phyloP scores from a whole-genome alignment of 495 filamentous ascomycete species.

The Penicillium roqueforti region DNA sequence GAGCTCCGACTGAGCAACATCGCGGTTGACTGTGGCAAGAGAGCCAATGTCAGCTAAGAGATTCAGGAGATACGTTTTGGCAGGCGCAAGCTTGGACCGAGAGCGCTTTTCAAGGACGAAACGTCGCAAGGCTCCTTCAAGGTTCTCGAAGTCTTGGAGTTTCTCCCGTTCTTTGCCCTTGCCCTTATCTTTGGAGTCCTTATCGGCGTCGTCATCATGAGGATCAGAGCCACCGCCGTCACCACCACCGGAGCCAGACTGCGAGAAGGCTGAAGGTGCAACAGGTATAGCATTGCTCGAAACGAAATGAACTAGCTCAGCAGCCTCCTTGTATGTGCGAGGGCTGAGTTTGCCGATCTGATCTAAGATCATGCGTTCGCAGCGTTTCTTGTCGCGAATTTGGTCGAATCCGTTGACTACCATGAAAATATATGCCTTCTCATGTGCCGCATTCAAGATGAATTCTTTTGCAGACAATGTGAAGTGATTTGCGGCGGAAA shows the following conservation, averaged over 20 bases:
- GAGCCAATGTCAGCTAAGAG: conserved; percentile 78
- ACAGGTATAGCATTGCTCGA: conserved; percentile 91
- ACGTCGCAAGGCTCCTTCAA: conserved; percentile 81
- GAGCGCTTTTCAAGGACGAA: conserved; percentile 97
- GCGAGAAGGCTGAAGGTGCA: conserved; percentile 43
- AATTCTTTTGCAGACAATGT: conserved; percentile 95
- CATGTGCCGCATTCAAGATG: conserved; percentile 88
- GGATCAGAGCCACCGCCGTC: conserved; percentile 50
- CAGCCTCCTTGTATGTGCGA: conserved; percentile 85
- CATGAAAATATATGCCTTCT: conserved; percentile 99
- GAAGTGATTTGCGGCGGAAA: conserved; percentile 96
- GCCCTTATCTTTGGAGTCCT: conserved; percentile 59
- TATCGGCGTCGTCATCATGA: conserved; percentile 57
- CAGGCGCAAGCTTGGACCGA: conserved; percentile 90
- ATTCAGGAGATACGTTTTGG: conserved; percentile 94
- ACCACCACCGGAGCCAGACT: conserved; percentile 51
- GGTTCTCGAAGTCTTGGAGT: conserved; percentile 77
- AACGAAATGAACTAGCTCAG: conserved; percentile 93
- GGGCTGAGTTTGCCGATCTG: conserved; percentile 82
- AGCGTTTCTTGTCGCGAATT: conserved; percentile 82
- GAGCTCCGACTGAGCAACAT: conserved; percentile 80
- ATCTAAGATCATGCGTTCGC: conserved; percentile 86
- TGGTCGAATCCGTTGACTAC: conserved; percentile 97
- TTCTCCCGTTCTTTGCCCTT: conserved; percentile 90
- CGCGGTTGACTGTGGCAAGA: conserved; percentile 80